Conservation (phyloP, 2,329 filamentous ascomycete species). For the Phaeosphaeriaceae sp. region DNA sequence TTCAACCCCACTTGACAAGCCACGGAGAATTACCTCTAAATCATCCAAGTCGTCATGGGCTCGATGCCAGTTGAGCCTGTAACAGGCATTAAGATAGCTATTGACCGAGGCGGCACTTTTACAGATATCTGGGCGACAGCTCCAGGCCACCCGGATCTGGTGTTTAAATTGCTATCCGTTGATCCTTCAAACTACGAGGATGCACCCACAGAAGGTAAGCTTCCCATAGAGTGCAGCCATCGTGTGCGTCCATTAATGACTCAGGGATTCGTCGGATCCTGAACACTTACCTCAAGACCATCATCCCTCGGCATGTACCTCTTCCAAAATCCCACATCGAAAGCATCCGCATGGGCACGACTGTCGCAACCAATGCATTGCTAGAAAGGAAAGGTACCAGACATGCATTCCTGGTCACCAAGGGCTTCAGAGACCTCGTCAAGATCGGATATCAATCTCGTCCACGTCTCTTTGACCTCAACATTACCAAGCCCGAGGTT, state of each 20-base stretch:
- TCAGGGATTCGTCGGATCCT: conserved; percentile 43
- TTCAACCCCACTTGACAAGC: too few relatives aligned
- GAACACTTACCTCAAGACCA: conserved; percentile 20
- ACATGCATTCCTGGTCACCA: conserved; percentile 26
- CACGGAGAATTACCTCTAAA: too few relatives aligned
- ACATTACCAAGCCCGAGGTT: conserved; percentile 25
- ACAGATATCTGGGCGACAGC: conserved; percentile 28
- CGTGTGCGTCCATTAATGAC: too few relatives aligned
- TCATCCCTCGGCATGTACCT: conserved; percentile 27
- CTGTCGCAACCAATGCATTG: conserved; percentile 34
- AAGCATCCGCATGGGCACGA: conserved; percentile 30
- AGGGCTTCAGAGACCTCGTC: conserved; percentile 29
- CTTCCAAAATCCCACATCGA: conserved; percentile 29
- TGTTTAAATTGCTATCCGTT: conserved; percentile 40
- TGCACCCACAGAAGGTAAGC: too few relatives aligned
- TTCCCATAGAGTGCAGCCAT: too few relatives aligned
- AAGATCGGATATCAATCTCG: conserved; percentile 34
- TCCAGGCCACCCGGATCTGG: conserved; percentile 27
- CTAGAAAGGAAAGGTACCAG: conserved; percentile 24
- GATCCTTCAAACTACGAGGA: conserved; percentile 41
- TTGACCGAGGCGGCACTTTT: conserved; percentile 41
- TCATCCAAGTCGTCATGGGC: too few relatives aligned
- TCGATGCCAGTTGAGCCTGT: too few relatives aligned
- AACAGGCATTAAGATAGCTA: conserved; percentile 24
- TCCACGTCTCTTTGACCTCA: conserved; percentile 34